These are phyloP conservation scores for Takashimella tepidaria DNA, from an alignment of 1,284 basidiomycete genomes.

Conservation along the genomic window DNA sequence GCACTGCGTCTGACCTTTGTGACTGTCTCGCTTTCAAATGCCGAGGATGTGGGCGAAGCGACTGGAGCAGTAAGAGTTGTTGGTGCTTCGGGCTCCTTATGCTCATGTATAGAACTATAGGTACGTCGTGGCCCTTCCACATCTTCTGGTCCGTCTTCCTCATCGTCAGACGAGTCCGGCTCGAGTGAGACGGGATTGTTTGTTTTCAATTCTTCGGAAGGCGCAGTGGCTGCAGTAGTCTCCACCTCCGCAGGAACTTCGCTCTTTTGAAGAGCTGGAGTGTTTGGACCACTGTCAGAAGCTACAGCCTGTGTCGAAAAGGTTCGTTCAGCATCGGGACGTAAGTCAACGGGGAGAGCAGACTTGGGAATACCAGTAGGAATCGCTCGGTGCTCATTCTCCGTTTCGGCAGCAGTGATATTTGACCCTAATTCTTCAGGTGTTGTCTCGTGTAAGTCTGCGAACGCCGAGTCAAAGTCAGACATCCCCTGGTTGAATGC, in stretches of 20 bases:
- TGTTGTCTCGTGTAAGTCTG: conserved; percentile 57
- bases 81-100: not conserved
- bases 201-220: conserved; percentile 5
- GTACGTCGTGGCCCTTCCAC: conserved; percentile 34
- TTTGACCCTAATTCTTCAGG: not conserved
- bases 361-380: conserved; percentile 45
- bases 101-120: conserved; percentile 43
- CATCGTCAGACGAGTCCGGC: conserved; percentile 38
- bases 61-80: conserved; percentile 7
- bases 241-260: not conserved
- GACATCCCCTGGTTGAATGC: conserved; percentile 33
- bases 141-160: conserved; percentile 48
- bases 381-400: conserved; percentile 37
- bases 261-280: conserved; percentile 11
- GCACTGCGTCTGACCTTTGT: conserved; percentile 35
- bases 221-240: not conserved
- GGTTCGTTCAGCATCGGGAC: conserved; percentile 29
- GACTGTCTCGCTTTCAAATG: conserved; percentile 8
- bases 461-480: conserved; percentile 44
- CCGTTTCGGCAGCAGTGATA: not conserved
- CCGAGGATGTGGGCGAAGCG: conserved; percentile 18
- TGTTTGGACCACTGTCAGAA: conserved; percentile 23
- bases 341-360: conserved; percentile 19
- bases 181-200: conserved; percentile 6
- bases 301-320: conserved; percentile 37